These are phyloP conservation scores for Xylaria sp. DNA, from an alignment of 2,329 filamentous ascomycete genomes.

Conservation along the genomic window DNA sequence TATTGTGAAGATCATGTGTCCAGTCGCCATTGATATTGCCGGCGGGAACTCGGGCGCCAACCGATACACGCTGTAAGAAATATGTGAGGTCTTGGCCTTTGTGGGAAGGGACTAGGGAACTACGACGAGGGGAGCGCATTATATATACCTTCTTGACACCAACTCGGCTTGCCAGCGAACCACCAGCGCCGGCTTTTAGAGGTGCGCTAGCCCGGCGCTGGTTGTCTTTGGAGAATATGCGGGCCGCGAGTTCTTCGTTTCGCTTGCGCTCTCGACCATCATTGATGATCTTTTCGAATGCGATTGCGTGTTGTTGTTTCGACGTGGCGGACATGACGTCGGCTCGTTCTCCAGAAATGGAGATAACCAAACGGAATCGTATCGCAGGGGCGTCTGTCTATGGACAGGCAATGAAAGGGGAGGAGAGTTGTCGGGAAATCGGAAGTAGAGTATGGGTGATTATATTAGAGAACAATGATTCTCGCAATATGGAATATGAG, in stretches of 20 bases:
- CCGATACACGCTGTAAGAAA: constrained; percentile 49
- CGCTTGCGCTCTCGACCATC: constrained; percentile 75
- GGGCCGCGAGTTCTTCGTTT: constrained; percentile 76
- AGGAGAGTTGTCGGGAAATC: neutral
- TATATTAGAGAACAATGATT: constrained; percentile 2
- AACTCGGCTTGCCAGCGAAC: constrained; percentile 76
- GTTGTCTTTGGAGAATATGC: constrained; percentile 72
- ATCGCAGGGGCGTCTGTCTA: neutral
- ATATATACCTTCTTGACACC: constrained; percentile 74
- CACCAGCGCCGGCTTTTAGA: constrained; percentile 58
- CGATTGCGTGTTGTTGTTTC: constrained; percentile 39
- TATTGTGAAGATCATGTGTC: constrained; percentile 75
- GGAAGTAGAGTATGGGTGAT: neutral
- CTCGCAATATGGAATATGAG: neutral
- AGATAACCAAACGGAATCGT: neutral
- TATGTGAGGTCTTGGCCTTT: constrained; percentile 43
- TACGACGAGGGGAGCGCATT: neutral
- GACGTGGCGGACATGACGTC: constrained; percentile 57
- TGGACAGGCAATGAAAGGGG: neutral
- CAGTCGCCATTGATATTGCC: constrained; percentile 74
- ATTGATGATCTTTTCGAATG: constrained; percentile 38
- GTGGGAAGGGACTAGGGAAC: constrained; percentile 1
- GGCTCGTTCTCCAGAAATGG: constrained; percentile 2
- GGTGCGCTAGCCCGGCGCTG: constrained; percentile 69
- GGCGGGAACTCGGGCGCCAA: constrained; percentile 52